Evolutionary conservation across 2,329 filamentous ascomycete species (phyloP), one percentile per base, ranked within the genome.

Genomic region (Thielaviopsis euricoi): DNA sequence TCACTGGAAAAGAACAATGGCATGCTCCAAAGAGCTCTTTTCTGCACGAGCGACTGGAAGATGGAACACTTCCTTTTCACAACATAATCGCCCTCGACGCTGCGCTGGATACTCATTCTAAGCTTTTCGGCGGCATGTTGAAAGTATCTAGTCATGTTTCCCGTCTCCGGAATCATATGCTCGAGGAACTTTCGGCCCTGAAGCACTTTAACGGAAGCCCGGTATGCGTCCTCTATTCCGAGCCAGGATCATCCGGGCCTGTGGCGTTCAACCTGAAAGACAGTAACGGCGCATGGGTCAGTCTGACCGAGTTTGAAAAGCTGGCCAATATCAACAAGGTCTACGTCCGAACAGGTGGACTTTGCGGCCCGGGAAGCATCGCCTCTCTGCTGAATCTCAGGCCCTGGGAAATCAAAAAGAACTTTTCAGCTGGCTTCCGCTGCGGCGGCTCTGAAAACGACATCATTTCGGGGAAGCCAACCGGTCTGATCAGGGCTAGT

Each of bases 351-450:
- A 95, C 89, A 0, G 93, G 93, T 5, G 86, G 89, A 0, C 75
- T 96, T 1, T 98, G 93, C 71, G 96, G 95, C 64, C 91, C 93
- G 1, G 93, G 90, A 10, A 89, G 89, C 1, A 80, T 95, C 59
- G 85, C 89, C 15, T 75, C 77, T 1, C 80, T 82, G 21, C 76
- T 97, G n/a, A 74, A 75, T 1, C 75, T 96, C 56, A 78, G 83
- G 52, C 82, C 88, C 0, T 86, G 84, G 79, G 89, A 97, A 66
- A 84, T 96, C 77, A 84, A 77, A 64, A 78, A 79, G 60, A 95
- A 95, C 67, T 95, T 93, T 65, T 88, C 86, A 0, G 80, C 85
- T 1, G 93, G 93, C 0, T 82, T 89, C 66, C 80, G 88, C 46
- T 98, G 93, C 68, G 90, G 89, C 6, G 80, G 81, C 23, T 55